Conservation (phyloP, 345 rosid genomes). For the Camelina sativa region DNA sequence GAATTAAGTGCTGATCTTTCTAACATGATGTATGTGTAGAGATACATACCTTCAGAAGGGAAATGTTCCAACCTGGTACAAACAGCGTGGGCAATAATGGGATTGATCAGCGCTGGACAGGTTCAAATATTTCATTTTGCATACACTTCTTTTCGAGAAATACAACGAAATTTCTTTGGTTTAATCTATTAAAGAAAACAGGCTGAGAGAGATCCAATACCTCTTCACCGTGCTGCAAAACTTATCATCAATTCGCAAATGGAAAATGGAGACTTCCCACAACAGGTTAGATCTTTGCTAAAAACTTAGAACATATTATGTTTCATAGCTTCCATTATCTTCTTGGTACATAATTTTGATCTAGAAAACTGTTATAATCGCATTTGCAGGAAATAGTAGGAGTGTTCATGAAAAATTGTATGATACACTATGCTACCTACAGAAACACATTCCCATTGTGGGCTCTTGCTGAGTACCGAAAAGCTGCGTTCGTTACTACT, state of each 20-base stretch:
- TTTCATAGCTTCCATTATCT: neutral
- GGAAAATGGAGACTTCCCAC: conserved; percentile 72
- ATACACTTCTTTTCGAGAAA: too few relatives aligned
- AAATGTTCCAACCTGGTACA: conserved; percentile 59
- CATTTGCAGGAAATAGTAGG: conserved; percentile 7
- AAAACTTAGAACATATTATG: neutral
- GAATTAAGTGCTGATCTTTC: neutral
- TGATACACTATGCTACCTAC: neutral
- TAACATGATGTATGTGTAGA: conserved; percentile 10
- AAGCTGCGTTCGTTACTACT: conserved; percentile 4
- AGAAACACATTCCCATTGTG: neutral
- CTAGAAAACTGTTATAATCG: neutral
- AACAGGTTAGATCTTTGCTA: conserved; percentile 48
- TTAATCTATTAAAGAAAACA: neutral
- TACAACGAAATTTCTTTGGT: too few relatives aligned
- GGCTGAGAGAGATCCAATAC: conserved; percentile 62
- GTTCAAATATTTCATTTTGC: conserved; percentile 29
- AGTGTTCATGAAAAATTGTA: conserved; percentile 3
- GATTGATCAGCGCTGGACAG: conserved; percentile 53
- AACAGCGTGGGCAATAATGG: conserved; percentile 58
- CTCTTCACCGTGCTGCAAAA: conserved; percentile 70
- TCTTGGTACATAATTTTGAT: too few relatives aligned
- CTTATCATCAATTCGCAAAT: conserved; percentile 70
- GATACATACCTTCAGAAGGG: conserved; percentile 46
- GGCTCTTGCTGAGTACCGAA: neutral